A percentile compares a stretch with the other conserved stretches of the same genome.
phyloP scores from a whole-genome alignment of 306 rosid species.

The Glycine soja region DNA sequence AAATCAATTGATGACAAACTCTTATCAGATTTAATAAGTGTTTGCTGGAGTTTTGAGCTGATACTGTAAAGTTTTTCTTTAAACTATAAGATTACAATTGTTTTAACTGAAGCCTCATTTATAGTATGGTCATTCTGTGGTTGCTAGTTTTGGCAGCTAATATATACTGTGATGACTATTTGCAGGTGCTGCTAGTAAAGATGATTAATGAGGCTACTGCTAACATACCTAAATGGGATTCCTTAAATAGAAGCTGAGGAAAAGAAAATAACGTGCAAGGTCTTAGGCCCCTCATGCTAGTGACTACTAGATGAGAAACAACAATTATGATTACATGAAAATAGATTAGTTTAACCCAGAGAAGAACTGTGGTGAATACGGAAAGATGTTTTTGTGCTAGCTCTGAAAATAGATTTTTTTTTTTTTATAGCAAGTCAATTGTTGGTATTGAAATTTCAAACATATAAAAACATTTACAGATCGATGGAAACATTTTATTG shows the following conservation, averaged over 20 bases:
- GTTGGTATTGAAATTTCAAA: conserved; percentile 28
- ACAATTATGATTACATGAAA: conserved; percentile 26
- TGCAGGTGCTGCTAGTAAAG: conserved; percentile 71
- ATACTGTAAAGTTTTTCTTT: not conserved
- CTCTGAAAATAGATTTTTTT: conserved; percentile 1
- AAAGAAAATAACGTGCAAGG: conserved; percentile 10
- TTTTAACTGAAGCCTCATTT: not conserved
- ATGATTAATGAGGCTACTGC: conserved; percentile 73
- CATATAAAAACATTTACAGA: not conserved
- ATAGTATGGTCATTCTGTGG: not conserved
- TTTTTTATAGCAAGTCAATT: conserved; percentile 17
- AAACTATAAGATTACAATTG: not conserved
- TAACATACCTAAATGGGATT: conserved; percentile 62
- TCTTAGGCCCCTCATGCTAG: conserved; percentile 15
- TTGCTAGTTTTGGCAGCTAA: conserved; percentile 33
- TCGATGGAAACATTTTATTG: not conserved
- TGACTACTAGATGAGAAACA: conserved; percentile 17
- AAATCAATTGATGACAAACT: not conserved
- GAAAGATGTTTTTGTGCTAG: conserved; percentile 14
- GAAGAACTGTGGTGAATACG: conserved; percentile 38
- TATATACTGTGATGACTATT: conserved; percentile 27
- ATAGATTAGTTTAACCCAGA: conserved; percentile 23
- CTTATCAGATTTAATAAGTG: not conserved
- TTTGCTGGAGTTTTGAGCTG: not conserved
- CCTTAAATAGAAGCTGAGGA: conserved; percentile 44